Percentiles rank a stretch among this genome's conserved stretches.
These are phyloP conservation scores for Anisodus tanguticus DNA, from an alignment of 257 asterid species.

Conservation along the genomic window DNA sequence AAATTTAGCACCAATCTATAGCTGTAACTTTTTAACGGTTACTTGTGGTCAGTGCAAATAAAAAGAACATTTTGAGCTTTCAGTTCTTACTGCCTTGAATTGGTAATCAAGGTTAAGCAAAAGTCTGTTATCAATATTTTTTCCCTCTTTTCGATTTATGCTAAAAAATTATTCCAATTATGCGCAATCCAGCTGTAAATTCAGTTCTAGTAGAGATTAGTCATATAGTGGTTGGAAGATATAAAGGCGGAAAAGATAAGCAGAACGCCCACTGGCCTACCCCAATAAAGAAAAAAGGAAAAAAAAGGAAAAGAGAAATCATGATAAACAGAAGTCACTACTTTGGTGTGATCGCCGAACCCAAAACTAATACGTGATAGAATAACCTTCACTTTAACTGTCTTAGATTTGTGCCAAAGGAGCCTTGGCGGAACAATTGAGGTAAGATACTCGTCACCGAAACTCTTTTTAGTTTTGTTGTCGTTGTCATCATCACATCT, in stretches of 20 bases:
- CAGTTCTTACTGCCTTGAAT: conserved; percentile 20
- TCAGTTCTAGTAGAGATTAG: not conserved
- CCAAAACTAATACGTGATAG: conserved; percentile 16
- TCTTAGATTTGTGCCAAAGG: conserved; percentile 11
- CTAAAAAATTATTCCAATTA: conserved; percentile 5
- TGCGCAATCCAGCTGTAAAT: conserved; percentile 5
- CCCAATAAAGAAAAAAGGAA: not conserved
- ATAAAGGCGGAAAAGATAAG: not conserved
- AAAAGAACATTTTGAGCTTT: conserved; percentile 37
- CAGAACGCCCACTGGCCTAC: not conserved
- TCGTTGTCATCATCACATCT: conserved; percentile 5
- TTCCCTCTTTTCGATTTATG: conserved; percentile 4
- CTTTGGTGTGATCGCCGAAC: not conserved
- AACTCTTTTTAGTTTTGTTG: not conserved
- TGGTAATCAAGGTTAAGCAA: conserved; percentile 24
- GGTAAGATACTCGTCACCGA: not conserved
- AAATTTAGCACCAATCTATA: conserved; percentile 28
- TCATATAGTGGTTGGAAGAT: not conserved
- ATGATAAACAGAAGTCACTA: not conserved
- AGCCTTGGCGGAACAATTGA: not conserved
- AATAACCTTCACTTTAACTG: not conserved
- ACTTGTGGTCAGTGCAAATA: conserved; percentile 36
- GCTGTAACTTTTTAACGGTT: conserved; percentile 45
- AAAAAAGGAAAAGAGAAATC: not conserved
- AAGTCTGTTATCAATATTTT: not conserved